Conservation (phyloP, 2,329 filamentous ascomycete species). For the Coniochaeta sp. region DNA sequence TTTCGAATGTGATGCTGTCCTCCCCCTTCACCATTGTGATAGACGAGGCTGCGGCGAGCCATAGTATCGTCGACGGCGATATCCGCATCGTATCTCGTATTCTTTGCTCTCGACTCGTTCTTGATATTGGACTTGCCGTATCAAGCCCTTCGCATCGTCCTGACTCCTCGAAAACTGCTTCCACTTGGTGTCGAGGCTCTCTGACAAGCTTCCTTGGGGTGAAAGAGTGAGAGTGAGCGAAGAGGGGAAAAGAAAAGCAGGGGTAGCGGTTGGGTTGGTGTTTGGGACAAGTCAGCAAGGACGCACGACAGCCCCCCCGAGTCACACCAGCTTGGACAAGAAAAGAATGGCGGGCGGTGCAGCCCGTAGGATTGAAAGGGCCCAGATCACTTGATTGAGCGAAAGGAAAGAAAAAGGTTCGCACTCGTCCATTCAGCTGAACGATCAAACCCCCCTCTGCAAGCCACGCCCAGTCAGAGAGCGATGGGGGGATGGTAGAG, state of each 20-base stretch:
- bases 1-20: not conserved
- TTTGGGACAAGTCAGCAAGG: not conserved
- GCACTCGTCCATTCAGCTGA: slow-evolving; percentile 6
- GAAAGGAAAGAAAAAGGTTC: not conserved
- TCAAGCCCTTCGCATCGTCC: not conserved
- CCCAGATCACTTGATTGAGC: not conserved
- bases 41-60: slow-evolving; percentile 8
- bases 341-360: not conserved
- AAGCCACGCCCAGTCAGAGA: slow-evolving; percentile 6
- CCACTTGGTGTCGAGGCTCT: not conserved
- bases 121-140: not conserved
- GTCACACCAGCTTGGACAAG: not conserved
- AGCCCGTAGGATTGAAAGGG: not conserved
- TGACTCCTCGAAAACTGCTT: not conserved
- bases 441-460: slow-evolving; percentile 4
- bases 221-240: not conserved
- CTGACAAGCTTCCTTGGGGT: not conserved
- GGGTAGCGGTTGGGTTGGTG: not conserved
- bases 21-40: slow-evolving; percentile 2
- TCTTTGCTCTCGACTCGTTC: not conserved
- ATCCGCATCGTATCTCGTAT: slow-evolving; percentile 8
- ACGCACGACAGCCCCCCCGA: not conserved
- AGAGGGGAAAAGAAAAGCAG: not conserved
- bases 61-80: slow-evolving; percentile 3
- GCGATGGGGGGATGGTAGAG: slow-evolving; percentile 4